These are phyloP conservation scores for Cardamine resedifolia DNA, from an alignment of 345 rosid species.

Conservation along the genomic window DNA sequence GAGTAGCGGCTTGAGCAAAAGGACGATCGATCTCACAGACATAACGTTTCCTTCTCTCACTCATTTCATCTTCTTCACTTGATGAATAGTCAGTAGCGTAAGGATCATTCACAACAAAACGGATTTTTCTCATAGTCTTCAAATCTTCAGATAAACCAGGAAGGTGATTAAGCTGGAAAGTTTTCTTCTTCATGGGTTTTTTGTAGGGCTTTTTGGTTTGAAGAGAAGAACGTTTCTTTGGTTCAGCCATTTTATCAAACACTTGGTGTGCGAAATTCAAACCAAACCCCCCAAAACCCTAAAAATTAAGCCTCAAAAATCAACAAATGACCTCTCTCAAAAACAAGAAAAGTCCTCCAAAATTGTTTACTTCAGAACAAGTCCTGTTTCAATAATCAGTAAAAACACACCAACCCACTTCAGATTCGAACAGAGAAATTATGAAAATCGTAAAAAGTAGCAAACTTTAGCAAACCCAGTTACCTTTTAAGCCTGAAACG, in stretches of 20 bases:
- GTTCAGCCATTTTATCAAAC: constrained; percentile 46
- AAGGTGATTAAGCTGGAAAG: constrained; percentile 26
- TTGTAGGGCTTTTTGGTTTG: constrained; percentile 33
- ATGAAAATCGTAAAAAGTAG: neutral
- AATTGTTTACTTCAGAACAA: constrained; percentile 62
- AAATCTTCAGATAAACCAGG: constrained; percentile 39
- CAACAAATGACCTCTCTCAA: constrained; percentile 51
- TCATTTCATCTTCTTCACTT: constrained; percentile 76
- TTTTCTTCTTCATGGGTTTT: constrained; percentile 30
- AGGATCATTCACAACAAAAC: constrained; percentile 77
- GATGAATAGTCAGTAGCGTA: constrained; percentile 88
- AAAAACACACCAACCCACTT: constrained; percentile 24
- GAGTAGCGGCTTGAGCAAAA: constrained; percentile 25
- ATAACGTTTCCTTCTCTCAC: constrained; percentile 45
- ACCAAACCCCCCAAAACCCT: constrained; percentile 40
- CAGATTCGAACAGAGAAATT: constrained; percentile 30
- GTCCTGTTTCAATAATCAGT: constrained; percentile 52
- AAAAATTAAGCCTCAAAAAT: neutral
- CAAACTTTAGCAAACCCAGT: neutral
- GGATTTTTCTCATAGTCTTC: constrained; percentile 51
- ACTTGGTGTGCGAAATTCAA: constrained; percentile 22
- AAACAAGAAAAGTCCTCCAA: constrained; percentile 47
- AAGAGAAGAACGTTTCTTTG: constrained; percentile 36
- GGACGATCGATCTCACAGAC: constrained; percentile 63
- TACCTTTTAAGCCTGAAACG: constrained; percentile 75